Conservation (phyloP, 2,329 filamentous ascomycete genomes). For the Diplodia mutila region DNA sequence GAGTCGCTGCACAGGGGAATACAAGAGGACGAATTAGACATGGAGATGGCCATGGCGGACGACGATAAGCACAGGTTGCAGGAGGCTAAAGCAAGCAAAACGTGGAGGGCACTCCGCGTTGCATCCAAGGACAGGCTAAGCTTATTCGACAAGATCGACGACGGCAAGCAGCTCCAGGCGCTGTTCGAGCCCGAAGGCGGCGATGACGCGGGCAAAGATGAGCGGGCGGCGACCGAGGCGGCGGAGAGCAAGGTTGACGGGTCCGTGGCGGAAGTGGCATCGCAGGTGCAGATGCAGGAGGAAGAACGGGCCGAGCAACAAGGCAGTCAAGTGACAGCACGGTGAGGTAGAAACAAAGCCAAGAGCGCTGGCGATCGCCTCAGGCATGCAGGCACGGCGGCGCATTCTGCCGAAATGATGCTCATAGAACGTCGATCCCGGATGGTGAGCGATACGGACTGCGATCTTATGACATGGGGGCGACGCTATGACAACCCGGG, state of each 20-base stretch:
- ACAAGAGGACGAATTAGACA: slow-evolving; percentile 79
- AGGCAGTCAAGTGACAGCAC: slow-evolving; percentile 43
- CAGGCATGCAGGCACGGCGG: slow-evolving; percentile 28
- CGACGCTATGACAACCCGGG: slow-evolving; percentile 12
- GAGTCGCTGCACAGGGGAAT: slow-evolving; percentile 74
- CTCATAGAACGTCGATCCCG: slow-evolving; percentile 23
- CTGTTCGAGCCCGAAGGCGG: slow-evolving; percentile 50
- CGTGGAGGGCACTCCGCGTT: slow-evolving; percentile 85
- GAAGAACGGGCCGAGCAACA: slow-evolving; percentile 41
- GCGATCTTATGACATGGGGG: slow-evolving; percentile 25
- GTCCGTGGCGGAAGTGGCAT: slow-evolving; percentile 39
- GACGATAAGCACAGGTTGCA: slow-evolving; percentile 62
- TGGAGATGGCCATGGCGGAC: slow-evolving; percentile 74
- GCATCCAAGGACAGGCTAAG: slow-evolving; percentile 74
- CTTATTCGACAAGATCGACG: slow-evolving; percentile 85
- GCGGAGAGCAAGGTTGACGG: slow-evolving; percentile 41
- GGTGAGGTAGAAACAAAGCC: slow-evolving; percentile 32
- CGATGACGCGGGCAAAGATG: slow-evolving; percentile 37
- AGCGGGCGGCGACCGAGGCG: slow-evolving; percentile 38
- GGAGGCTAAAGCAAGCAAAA: slow-evolving; percentile 82
- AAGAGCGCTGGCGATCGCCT: slow-evolving; percentile 34
- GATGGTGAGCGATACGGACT: slow-evolving; percentile 22
- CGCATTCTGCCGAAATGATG: slow-evolving; percentile 25
- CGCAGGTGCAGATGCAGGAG: slow-evolving; percentile 42
- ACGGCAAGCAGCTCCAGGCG: slow-evolving; percentile 69